Conservation (phyloP, 768 basidiomycete genomes). For the Tylopilus plumbeoviolaceoides region DNA sequence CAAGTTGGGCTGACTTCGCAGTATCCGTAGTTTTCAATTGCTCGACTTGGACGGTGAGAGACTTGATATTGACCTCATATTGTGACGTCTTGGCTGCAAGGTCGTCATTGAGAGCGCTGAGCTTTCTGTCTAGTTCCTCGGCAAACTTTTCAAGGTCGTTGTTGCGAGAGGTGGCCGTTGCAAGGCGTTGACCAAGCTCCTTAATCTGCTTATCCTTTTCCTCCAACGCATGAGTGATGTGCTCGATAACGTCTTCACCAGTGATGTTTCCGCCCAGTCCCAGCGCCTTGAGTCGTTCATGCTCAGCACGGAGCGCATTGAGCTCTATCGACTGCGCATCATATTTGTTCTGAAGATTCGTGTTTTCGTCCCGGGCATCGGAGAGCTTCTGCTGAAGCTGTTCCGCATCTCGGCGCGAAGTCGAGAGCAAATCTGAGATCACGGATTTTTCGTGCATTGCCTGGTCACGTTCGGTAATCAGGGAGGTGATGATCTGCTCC, state of each 20-base stretch:
- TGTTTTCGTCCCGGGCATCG: neutral
- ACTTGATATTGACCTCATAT: neutral
- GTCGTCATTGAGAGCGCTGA: neutral
- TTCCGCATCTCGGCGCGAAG: neutral
- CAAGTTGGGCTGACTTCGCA: neutral
- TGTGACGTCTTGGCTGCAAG: slow-evolving; percentile 3
- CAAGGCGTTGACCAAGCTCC: slow-evolving; percentile 4
- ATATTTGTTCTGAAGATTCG: neutral
- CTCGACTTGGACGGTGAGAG: neutral
- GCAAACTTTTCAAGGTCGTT: slow-evolving; percentile 2
- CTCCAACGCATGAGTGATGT: neutral
- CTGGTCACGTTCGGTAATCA: neutral
- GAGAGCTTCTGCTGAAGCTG: neutral
- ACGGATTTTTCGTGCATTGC: neutral
- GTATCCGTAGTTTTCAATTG: neutral
- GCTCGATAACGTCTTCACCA: neutral
- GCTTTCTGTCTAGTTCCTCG: neutral
- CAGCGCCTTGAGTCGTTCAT: neutral
- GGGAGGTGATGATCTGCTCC: neutral
- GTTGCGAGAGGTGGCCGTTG: neutral
- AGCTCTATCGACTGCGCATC: slow-evolving; percentile 2
- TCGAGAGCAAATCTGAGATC: neutral
- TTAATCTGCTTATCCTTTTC: neutral
- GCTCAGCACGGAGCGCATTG: neutral
- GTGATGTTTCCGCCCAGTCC: neutral